A percentile compares a stretch with the other conserved stretches of the same genome.
These are phyloP conservation scores for Fusarium tanahbumbuense DNA, from an alignment of 2,329 filamentous ascomycete species.

Conservation along the genomic window DNA sequence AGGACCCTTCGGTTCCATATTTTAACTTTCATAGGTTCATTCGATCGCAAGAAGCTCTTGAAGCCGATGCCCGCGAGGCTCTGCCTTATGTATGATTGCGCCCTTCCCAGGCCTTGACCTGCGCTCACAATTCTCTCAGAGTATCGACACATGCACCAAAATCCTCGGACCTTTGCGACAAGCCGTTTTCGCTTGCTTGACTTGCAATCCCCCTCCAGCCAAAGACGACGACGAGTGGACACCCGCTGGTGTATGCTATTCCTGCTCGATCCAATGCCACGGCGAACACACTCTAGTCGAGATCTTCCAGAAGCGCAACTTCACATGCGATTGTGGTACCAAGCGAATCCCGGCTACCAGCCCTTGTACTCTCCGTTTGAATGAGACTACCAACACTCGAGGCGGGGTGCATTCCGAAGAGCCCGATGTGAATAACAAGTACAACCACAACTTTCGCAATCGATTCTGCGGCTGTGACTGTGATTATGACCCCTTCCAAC, in stretches of 20 bases:
- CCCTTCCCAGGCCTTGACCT: constrained; percentile 3
- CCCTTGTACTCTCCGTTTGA: constrained; percentile 80
- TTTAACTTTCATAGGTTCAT: constrained; percentile 74
- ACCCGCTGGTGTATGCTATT: constrained; percentile 90
- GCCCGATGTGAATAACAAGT: constrained; percentile 79
- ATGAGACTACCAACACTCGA: constrained; percentile 78
- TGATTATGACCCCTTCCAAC: constrained; percentile 86
- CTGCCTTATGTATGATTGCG: constrained; percentile 82
- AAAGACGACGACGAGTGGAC: constrained; percentile 63
- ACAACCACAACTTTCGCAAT: constrained; percentile 96
- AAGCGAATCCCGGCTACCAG: constrained; percentile 77
- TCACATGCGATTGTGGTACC: constrained; percentile 96
- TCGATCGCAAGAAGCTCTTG: constrained; percentile 86
- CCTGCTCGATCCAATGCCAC: constrained; percentile 96
- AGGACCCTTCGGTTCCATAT: neutral
- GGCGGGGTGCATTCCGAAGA: constrained; percentile 82
- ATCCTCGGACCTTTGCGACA: constrained; percentile 90
- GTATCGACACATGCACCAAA: constrained; percentile 93
- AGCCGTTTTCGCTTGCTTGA: constrained; percentile 90
- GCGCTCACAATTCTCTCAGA: constrained; percentile 62
- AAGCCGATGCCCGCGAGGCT: constrained; percentile 94
- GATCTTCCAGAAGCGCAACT: constrained; percentile 94
- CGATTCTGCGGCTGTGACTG: constrained; percentile 90
- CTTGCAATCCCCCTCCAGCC: constrained; percentile 85
- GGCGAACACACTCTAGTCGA: constrained; percentile 95